Percentiles rank a stretch among this genome's conserved stretches.
These are phyloP conservation scores for Penicillium atrosanguineum DNA, from an alignment of 495 filamentous ascomycete genomes.

Conservation along the genomic window DNA sequence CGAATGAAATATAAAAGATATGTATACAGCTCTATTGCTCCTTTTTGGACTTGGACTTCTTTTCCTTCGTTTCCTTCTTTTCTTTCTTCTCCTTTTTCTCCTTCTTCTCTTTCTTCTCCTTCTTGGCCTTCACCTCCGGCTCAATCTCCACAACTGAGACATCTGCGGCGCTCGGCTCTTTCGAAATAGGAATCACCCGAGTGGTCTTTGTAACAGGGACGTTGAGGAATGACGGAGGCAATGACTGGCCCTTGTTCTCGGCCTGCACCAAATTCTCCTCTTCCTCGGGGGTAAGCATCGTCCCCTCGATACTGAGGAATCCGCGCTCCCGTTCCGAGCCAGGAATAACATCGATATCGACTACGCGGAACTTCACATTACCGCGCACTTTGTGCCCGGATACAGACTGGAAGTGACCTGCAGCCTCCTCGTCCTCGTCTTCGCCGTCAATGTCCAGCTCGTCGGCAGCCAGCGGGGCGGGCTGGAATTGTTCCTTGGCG, in stretches of 20 bases:
- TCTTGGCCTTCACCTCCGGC: conserved; percentile 13
- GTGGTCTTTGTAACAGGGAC: conserved; percentile 9
- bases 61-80: conserved; percentile 18
- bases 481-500: conserved; percentile 45
- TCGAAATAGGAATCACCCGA: conserved; percentile 22
- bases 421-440: conserved; percentile 35
- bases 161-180: conserved; percentile 12
- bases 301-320: conserved; percentile 69
- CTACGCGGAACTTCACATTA: conserved; percentile 58
- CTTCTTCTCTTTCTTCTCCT: conserved; percentile 21
- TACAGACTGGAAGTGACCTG: conserved; percentile 61
- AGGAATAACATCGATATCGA: conserved; percentile 59
- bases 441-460: conserved; percentile 29
- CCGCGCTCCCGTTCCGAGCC: conserved; percentile 56
- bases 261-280: conserved; percentile 38
- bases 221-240: conserved; percentile 16
- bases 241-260: conserved; percentile 34
- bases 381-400: conserved; percentile 62
- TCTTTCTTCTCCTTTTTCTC: conserved; percentile 23
- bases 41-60: conserved; percentile 21
- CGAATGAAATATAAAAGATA: conserved; percentile 20
- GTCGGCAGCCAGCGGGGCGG: conserved; percentile 32
- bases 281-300: conserved; percentile 54
- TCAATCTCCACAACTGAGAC: conserved; percentile 19
- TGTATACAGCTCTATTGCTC: conserved; percentile 12